Evolutionary conservation across 805 yeast species (phyloP), one percentile per base, ranked within the genome.

Genomic region (Candida xiaguanensis): DNA sequence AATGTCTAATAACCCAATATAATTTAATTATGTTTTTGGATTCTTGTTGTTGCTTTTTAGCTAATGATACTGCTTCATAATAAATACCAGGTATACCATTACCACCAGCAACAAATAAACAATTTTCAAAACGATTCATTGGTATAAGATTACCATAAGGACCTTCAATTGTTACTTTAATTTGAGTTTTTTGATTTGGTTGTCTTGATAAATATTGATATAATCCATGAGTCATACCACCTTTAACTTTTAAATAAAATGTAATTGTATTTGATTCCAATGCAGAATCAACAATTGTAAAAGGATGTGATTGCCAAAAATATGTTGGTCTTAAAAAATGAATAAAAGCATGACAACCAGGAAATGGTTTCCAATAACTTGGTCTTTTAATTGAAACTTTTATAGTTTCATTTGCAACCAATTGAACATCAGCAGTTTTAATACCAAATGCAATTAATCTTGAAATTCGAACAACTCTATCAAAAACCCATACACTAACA

Each of bases 71-170:
- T 32, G 68, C 70, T 46, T 70, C 71, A 19, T 68, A 65, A 32
- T 61, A 57, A 17, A 71, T 59, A 17, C 79, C 85, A 1, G 91
- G 80, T 37, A 85, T 65, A 40, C 91, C 93, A 39, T 78, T 78
- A 22, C 91, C 91, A 33, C 88, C 89, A 5, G 89, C 83, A 14
- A 84, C 45, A 30, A 81, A 68, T 8, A 82, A 67, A 5, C 79
- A 72, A 41, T 74, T 70, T 34, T 77, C 74, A 50, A 71, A 82
- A 32, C 65, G 60, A 20, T 63, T 59, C 12, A 77, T 58, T 2
- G 80, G 74, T 5, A 74, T 52, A 2, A 70, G 44, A 23, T 66
- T 63, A 3, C 90, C 86, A 42, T 66, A 67, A 3, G 72, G 71
- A 7, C 72, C 72, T 45, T 67, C 72, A 17, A 66, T 56, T 9